phyloP scores from a whole-genome alignment of 2,329 filamentous ascomycete species.

The Aspergillus viridinutans region DNA sequence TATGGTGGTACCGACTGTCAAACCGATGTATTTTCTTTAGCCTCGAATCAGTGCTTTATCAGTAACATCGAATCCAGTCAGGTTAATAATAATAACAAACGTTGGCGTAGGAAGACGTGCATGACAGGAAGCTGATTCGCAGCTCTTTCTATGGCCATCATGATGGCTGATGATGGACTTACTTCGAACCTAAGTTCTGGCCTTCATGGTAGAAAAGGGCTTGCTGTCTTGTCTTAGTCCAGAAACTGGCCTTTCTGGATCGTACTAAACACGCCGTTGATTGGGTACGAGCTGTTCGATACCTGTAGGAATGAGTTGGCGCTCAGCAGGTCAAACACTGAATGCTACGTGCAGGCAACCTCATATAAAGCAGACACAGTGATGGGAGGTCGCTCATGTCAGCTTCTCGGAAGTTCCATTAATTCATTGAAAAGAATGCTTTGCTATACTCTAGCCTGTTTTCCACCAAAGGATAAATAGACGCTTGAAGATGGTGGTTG shows the following conservation, averaged over 20 bases:
- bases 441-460: background rate
- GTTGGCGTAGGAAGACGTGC: background rate
- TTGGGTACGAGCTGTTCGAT: too few species aligned
- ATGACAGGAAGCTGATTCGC: background rate
- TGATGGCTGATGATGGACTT: background rate
- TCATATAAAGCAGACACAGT: too few species aligned
- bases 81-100: background rate
- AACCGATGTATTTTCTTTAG: background rate
- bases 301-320: too few species aligned
- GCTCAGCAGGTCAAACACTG: too few species aligned
- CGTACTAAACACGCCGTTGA: too few species aligned
- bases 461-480: background rate
- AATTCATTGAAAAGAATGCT: too few species aligned
- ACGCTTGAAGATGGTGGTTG: background rate
- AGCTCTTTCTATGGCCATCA: background rate
- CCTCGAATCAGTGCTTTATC: background rate
- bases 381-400: background rate
- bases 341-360: too few species aligned
- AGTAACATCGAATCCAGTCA: background rate
- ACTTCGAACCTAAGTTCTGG: too few species aligned
- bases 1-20: background rate
- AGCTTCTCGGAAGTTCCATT: background rate
- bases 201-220: too few species aligned
- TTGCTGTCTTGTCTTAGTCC: too few species aligned
- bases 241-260: too few species aligned